phyloP scores from a whole-genome alignment of 257 asterid genomes.

The Salvia splendens region DNA sequence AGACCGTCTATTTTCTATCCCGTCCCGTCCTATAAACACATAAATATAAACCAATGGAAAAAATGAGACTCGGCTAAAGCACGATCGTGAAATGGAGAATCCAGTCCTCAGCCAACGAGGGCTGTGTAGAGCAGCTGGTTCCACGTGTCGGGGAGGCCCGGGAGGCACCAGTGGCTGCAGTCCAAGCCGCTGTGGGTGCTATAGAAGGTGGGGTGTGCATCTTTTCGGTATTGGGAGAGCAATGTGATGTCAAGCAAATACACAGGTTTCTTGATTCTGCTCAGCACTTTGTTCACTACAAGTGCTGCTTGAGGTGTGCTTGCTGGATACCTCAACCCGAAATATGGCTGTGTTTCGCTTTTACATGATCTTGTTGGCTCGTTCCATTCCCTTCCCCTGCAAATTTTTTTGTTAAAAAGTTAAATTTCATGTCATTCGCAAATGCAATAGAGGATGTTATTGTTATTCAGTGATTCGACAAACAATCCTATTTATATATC shows the following conservation, averaged over 20 bases:
- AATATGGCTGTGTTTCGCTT: constrained; percentile 58
- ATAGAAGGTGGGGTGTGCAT: constrained; percentile 73
- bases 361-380: constrained; percentile 63
- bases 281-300: constrained; percentile 73
- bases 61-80: not conserved
- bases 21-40: too few species aligned
- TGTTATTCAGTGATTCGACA: too few species aligned
- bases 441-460: too few species aligned
- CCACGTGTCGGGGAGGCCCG: constrained; percentile 97
- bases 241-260: constrained; percentile 66
- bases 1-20: too few species aligned
- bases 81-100: not conserved
- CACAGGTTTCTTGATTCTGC: constrained; percentile 78
- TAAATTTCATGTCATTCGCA: too few species aligned
- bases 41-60: not conserved
- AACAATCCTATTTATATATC: too few species aligned
- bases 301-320: constrained; percentile 51
- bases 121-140: constrained; percentile 67
- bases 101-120: constrained; percentile 42
- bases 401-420: not conserved
- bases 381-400: constrained; percentile 82
- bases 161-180: constrained; percentile 99
- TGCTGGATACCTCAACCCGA: constrained; percentile 61
- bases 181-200: constrained; percentile 66
- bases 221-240: constrained; percentile 84